These are phyloP conservation scores for Sugiyamaella castrensis DNA, from an alignment of 1,139 yeast genomes.

Conservation along the genomic window DNA sequence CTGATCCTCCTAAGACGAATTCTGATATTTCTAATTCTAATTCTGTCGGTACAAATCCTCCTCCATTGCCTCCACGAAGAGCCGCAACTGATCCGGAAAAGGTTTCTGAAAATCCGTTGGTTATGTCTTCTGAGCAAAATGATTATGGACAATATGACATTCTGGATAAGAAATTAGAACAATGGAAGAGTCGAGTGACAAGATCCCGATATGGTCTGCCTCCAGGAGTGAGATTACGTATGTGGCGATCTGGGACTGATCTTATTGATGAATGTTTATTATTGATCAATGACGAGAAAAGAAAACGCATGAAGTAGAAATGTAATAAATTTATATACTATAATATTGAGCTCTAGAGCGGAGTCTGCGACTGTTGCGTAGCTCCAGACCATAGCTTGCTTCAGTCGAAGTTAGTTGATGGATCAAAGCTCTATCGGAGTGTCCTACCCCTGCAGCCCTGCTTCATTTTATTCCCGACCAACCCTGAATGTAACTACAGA, in stretches of 20 bases:
- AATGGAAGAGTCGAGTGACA: slow-evolving; percentile 44
- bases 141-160: slow-evolving; percentile 28
- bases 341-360: too few relatives aligned
- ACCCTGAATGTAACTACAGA: too few relatives aligned
- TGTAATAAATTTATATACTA: background rate
- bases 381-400: background rate
- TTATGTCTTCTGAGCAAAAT: slow-evolving; percentile 32
- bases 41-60: slow-evolving; percentile 16
- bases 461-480: too few relatives aligned
- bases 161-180: slow-evolving; percentile 42
- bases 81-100: slow-evolving; percentile 9
- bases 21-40: slow-evolving; percentile 7
- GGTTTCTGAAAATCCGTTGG: slow-evolving; percentile 19
- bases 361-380: background rate
- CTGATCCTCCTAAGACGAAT: slow-evolving; percentile 15
- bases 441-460: too few relatives aligned
- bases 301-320: background rate
- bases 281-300: background rate
- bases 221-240: slow-evolving; percentile 29
- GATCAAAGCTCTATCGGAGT: background rate
- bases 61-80: slow-evolving; percentile 14
- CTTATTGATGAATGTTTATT: slow-evolving; percentile 28
- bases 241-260: slow-evolving; percentile 40
- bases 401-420: background rate
- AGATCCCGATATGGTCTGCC: slow-evolving; percentile 38